Conservation (phyloP, 768 basidiomycete genomes). For the Xerocomellus chrysenteron region DNA sequence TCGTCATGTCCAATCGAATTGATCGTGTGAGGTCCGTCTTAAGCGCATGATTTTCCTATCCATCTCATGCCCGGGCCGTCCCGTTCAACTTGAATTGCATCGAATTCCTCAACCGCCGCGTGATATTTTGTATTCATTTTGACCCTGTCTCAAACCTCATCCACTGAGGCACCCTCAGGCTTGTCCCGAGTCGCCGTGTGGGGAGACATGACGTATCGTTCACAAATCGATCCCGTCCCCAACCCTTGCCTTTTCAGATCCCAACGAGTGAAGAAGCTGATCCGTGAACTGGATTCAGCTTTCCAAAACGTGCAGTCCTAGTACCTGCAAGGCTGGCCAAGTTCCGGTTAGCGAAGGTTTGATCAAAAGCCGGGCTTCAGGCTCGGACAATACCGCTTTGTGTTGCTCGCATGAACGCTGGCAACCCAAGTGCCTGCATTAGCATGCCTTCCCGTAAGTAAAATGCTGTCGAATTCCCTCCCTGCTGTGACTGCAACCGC, state of each 20-base stretch:
- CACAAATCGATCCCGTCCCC: conserved; percentile 5
- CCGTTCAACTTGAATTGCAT: conserved; percentile 8
- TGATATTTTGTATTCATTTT: conserved; percentile 11
- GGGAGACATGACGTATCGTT: conserved; percentile 24
- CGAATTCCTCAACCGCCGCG: conserved; percentile 13
- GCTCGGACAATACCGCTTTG: conserved; percentile 14
- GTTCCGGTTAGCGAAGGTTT: conserved; percentile 14
- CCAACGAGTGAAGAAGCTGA: conserved; percentile 7
- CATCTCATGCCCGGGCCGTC: not conserved
- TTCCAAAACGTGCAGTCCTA: conserved; percentile 9
- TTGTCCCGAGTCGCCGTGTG: conserved; percentile 21
- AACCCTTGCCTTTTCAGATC: conserved; percentile 12
- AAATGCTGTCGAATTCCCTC: conserved; percentile 15
- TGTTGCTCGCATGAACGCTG: conserved; percentile 17
- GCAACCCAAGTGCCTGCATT: conserved; percentile 17
- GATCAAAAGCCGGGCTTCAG: conserved; percentile 6
- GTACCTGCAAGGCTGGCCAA: not conserved
- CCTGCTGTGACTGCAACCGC: conserved; percentile 12
- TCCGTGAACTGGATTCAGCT: conserved; percentile 6
- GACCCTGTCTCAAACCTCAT: conserved; percentile 17
- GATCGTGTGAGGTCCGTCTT: conserved; percentile 4
- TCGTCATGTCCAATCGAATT: conserved; percentile 3
- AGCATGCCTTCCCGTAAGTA: conserved; percentile 16
- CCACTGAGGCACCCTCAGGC: not conserved
- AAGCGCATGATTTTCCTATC: conserved; percentile 8